Evolutionary conservation across 192 early-diverging fungal genomes (phyloP).

Genomic region (Obelidium mucronatum): DNA sequence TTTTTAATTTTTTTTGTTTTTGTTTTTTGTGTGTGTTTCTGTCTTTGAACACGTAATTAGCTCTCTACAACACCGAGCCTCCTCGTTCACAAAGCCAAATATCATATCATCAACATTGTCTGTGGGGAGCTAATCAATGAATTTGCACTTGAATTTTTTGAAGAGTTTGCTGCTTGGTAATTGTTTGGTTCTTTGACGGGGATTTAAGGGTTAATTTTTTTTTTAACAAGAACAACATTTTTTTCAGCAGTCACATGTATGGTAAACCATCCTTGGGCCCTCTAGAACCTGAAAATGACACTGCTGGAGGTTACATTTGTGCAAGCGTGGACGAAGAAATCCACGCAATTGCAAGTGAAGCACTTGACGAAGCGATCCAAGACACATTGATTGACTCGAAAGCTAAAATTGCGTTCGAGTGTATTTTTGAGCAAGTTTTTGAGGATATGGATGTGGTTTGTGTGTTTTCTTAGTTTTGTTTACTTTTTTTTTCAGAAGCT

Average conservation of each 20-base stretch:
- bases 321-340: conserved; percentile 10
- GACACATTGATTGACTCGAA: neutral
- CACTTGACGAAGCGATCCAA: conserved; percentile 11
- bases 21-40: neutral
- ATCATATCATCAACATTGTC: conserved; percentile 17
- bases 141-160: neutral
- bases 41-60: too few relatives aligned
- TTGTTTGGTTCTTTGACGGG: neutral
- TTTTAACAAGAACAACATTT: too few relatives aligned
- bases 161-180: conserved; percentile 1
- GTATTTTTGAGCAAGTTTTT: conserved; percentile 10
- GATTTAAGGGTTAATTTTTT: neutral
- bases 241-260: conserved; percentile 13
- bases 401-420: conserved; percentile 13
- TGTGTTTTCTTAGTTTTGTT: neutral
- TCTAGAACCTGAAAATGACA: conserved; percentile 2
- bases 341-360: neutral
- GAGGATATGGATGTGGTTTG: conserved; percentile 16
- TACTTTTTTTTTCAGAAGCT: neutral
- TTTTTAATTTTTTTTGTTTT: neutral
- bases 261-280: neutral
- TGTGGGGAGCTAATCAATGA: conserved; percentile 12
- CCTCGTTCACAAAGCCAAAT: conserved; percentile 18
- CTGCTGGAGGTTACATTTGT: conserved; percentile 15
- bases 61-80: neutral